Base-by-base conservation (phyloP, 805 yeast species). In the Teunomyces funiuensis region DNA sequence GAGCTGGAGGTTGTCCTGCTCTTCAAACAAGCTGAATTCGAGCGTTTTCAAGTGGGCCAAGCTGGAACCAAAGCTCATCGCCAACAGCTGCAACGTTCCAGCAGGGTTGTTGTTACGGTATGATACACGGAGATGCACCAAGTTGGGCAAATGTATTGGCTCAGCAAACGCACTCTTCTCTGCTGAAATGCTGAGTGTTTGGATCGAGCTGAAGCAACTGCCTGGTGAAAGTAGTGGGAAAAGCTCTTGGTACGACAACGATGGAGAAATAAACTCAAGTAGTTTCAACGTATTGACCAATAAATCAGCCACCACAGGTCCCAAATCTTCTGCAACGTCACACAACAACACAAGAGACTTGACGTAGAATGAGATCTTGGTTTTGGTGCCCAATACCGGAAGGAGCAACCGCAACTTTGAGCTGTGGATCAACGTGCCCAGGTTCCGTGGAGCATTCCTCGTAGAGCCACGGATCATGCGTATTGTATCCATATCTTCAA, bases 361-460 rank as follows among this genome's bases (percentile, higher is more conserved):
- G 20, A 56, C 41, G 36, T 43, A 37, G 26, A 19, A 39, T 3
- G 53, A 51, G 20, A 54, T 13, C 31, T 49, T 44, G 33, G 10
- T 14, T 31, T 47, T 48, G 11, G 25, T 28, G 17, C 36, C 26
- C 10, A 58, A 23, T 10, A 47, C 50, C 11, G 36, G 37, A 4
- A 50, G 31, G 31, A 60, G 46, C 14, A 25, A 33, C 3, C 26
- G 39, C 9, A 56, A 9, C 7, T 43, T 41, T 5, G 39, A 29
- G 6, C 47, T 29, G 17, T 42, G 48, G 18, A 58, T 47, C 36
- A 49, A 34, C 6, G 60, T 55, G 15, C 62, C 63, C 23, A 45
- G 43, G 41, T 51, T 45, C 7, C 39, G 33, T n/a, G 43, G 28
- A n/a, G 46, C 39, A 2, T 39, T 37, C 11, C 28, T 36, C 11